Evolutionary conservation across 768 basidiomycete genomes (phyloP), one percentile per base, ranked within the genome.

Genomic region (Rickenella mellea): DNA sequence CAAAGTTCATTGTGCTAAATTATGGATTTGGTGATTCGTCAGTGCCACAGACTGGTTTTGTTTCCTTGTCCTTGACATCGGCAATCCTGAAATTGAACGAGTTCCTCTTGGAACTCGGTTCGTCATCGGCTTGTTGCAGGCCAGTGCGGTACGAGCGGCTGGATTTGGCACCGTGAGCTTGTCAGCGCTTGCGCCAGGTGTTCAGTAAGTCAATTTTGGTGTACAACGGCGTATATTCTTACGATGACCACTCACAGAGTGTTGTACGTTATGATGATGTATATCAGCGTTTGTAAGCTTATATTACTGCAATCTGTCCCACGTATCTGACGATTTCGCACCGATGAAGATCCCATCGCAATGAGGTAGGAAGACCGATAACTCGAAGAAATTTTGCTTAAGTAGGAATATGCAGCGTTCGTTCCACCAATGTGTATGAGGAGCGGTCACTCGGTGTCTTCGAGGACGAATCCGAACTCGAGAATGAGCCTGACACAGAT

Each of bases 391-490:
- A 12, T 10, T 32, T 40, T 47, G 14, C 42, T 17, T 24, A 29
- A 22, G n/a, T 33, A 3, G 8, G 9, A 17, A 20, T 27, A n/a
- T 20, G 10, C 39, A 86, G 86, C 56, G 88, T 98, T 17, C 88
- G 94, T 9, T 82, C 88, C n/a, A 82, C 84, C 35, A 89, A 90
- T 51, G 88, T 89, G 0, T 96, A 98, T 55, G 94, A 99, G 60
- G 93, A 96, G 52, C 79, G 76, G 41, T 92, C 90, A 0, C 71
- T 98, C 19, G 94, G 91, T 2, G 65, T 93, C 33, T 92, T 81
- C 52, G 62, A 66, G 12, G 57, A 67, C 2, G 65, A 74, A 3
- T 68, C 75, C 10, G 67, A 71, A 0, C 62, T 74, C n/a, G 65
- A 69, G 2, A 69, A 69, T 14, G 70, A 73, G 32, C 68, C 71